Base-by-base conservation (phyloP, 129 eudicot genomes). In the Chrysanthemum seticuspe region DNA sequence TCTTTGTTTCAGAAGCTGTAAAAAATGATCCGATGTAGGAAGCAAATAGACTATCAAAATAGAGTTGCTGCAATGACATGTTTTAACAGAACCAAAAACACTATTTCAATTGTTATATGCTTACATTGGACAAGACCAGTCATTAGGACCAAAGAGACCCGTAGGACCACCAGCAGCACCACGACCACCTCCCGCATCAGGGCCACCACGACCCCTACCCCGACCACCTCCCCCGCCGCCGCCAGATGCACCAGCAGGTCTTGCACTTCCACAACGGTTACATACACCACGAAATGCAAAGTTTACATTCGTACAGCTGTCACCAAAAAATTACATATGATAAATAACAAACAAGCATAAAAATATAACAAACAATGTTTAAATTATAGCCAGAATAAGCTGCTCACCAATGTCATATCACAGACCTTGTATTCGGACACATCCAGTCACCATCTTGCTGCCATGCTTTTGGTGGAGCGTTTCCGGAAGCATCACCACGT, bases 341-440 rank as follows among this genome's bases (percentile, higher is more conserved):
- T 18, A 6, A 40, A 34, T 45, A 45, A 56, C 66, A 12, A 54
- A 62, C 29, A 73, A n/a, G 47, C 55, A 34, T 16, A 63, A 34
- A 29, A 5, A 44, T 51, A 14, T 67, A 15, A 19, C 31, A 40
- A 21, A 23, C 34, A 57, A 66, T 25, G 11, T 40, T 53, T 73
- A 14, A 8, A 62, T 68, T 67, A 82, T 84, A 86, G 90, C 85
- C 82, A 84, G 97, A 87, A 81, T 62, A 87, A 90, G 97, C 96
- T 78, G 99, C 99, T 90, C 99, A 94, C 99, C 99, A 82, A 94
- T 88, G 74, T 88, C 96, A 84, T 83, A 88, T 90, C 93, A 94
- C 99, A 90, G 94, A 94, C 99, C 99, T 94, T 94, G 99, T 90
- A 90, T 94, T 94, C 53, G 99, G 87, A 82, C 99, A 94, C 80